Conservation (phyloP, 352 stramenopile species). For the Globisporangium echinulatum region DNA sequence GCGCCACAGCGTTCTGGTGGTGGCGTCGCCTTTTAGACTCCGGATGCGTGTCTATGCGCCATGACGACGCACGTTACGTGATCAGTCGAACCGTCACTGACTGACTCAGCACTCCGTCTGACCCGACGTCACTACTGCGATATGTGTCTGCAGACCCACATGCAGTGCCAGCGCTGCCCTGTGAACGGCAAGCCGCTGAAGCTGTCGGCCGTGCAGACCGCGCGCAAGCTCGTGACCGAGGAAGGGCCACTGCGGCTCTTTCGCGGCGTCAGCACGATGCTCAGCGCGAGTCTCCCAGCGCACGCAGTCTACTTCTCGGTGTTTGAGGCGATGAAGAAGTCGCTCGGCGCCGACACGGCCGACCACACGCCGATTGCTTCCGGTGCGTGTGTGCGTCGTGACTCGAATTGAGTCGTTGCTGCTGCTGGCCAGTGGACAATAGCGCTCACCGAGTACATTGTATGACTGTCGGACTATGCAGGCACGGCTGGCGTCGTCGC, state of each 20-base stretch:
- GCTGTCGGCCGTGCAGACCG: conserved; percentile 58
- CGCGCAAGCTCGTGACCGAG: conserved; percentile 48
- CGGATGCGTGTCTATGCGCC: conserved; percentile 4
- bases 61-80: background rate
- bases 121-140: background rate
- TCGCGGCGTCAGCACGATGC: conserved; percentile 95
- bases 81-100: background rate
- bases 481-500: conserved; percentile 89
- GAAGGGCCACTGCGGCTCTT: conserved; percentile 89
- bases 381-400: conserved; percentile 12
- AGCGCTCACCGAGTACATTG: too few relatives aligned
- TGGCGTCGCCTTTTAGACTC: background rate
- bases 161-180: conserved; percentile 88
- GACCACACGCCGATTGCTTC: conserved; percentile 70
- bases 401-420: too few relatives aligned
- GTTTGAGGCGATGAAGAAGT: conserved; percentile 87
- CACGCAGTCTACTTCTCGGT: conserved; percentile 93
- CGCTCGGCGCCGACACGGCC: conserved; percentile 60
- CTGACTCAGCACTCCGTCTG: too few relatives aligned
- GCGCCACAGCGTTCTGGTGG: conserved; percentile 6
- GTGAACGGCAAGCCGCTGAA: conserved; percentile 54
- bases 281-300: conserved; percentile 95
- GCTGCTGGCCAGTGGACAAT: too few relatives aligned
- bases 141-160: conserved; percentile 86
- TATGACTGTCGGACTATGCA: conserved; percentile 10